Evolutionary conservation across 805 yeast species (phyloP), one percentile per base, ranked within the genome.

Genomic region (Myxozyma neotropica): DNA sequence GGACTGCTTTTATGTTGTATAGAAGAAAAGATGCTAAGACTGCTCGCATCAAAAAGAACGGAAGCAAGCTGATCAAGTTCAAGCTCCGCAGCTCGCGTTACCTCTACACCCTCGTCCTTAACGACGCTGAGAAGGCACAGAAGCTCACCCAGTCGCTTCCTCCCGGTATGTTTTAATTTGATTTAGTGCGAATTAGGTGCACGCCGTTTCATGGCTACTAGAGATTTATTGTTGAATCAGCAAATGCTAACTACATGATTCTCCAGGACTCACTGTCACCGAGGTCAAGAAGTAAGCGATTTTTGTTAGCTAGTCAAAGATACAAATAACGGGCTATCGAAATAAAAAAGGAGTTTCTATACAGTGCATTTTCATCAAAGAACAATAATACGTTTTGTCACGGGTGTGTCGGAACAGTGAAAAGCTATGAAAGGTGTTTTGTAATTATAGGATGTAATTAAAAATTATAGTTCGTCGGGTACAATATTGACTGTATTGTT

Each of bases 111-210:
- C 84, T 93, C 80, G 88, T 88, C 72, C 93, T 94, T 75, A 85
- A 88, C 83, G 98, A 94, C 80, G 88, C 90, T 75, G 87, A 89
- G 79, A 92, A 91, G 86, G 98, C 98, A 75, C 86, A 89, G 87
- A 94, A 94, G 85, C 85, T 94, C 82, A 86, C 89, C 77, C 97
- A 92, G 84, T 88, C 98, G 75, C 84, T 94, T 75, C 97, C 98
- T 79, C 96, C 99, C 78, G 72, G 75, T 61, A 53, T 36, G 67
- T 44, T 36, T 2, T 10, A 21, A 2, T 19, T 35, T 23, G 15
- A 1, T 12, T 26, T 21, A n/a, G 19, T 13, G 33, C 24, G 46
- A 35, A 40, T 5, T 23, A n/a, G n/a, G n/a, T n/a, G n/a, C n/a
- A n/a, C n/a, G n/a, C n/a, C n/a, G n/a, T n/a, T n/a, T n/a, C n/a